Evolutionary conservation across 2,329 filamentous ascomycete species (phyloP), one percentile per base, ranked within the genome.

Genomic region (Verticillium klebahnii): DNA sequence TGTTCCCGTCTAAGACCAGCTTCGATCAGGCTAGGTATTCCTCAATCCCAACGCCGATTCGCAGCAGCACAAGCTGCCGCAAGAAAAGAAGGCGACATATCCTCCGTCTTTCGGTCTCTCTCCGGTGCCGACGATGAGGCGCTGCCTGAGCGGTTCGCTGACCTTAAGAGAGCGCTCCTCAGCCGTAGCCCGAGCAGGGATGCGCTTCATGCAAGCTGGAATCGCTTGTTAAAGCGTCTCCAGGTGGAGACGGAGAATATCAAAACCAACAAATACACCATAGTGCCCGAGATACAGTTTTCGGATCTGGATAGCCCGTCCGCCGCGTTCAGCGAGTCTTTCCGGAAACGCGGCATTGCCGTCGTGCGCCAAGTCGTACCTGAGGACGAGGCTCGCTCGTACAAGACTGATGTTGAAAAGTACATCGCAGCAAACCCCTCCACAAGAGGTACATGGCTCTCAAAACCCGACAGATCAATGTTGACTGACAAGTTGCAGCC

Each of bases 361-460:
- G 85, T 93, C 1, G 79, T 93, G 25, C 80, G 84, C 54, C 85
- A 85, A 14, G 89, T 92, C 3, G 73, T 93, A 15, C 82, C 87
- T 0, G 82, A 86, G 66, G 73, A 77, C 1, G 84, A 89, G 70
- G 89, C 89, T 0, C 75, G 89, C 57, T 78, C 76, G 1, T 90
- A 86, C 68, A 93, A 93, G 74, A 77, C 78, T 9, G 81, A 88
- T 63, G 76, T 89, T 6, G 83, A 87, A 64, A 82, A 85, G 8
- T 93, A 93, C 67, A 83, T 91, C 7, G 75, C 74, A 14, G 80
- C 80, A 60, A 93, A 93, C 69, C 83, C 85, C 0, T 77, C 76
- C 3, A 88, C 85, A 3, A 81, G 77, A 77, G 81, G 82, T 80
- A 64, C 29, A 29, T 29, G 29, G 29, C 4, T 29, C 29, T 29